Evolutionary conservation across 2,329 filamentous ascomycete genomes (phyloP), one percentile per base, ranked within the genome.

Genomic region (Penicillium sp.): DNA sequence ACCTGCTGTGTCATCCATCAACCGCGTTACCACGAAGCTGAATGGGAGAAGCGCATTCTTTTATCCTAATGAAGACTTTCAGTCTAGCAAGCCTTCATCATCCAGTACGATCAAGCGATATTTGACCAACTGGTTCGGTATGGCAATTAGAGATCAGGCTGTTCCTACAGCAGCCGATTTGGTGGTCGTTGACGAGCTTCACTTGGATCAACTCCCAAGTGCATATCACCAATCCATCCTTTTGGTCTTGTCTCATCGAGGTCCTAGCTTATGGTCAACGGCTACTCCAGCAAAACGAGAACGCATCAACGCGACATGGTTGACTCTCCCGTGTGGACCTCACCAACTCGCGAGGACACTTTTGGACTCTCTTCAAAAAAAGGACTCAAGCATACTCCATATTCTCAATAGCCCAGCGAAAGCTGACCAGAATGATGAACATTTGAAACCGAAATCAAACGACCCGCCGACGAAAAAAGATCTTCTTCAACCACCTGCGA

Each of bases 321-420:
- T 73, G 23, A 67, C 65, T 29, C 69, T 68, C n/a, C 73, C 73
- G 2, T 72, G 68, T 50, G 73, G 72, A 2, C 70, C 73, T 6
- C 70, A 74, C 50, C 75, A 74, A 49, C 59, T 75, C 26, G 40
- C 12, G 4, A 15, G 33, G n/a, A 20, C 33, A 18, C 25, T 37
- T 31, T 51, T 8, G 54, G 53, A 29, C 31, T 22, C 42, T 2
- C 15, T 40, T 18, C 20, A 45, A 44, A 31, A 37, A 3, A n/a
- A 18, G n/a, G 46, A 23, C 4, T n/a, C 15, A 35, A 45, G 15
- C 23, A 25, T 15, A 3, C 5, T 14, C 25, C 20, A 40, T 40
- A 11, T 15, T 8, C 14, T 3, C 8, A 18, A 22, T 40, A 22
- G 9, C 11, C 2, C 18, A 3, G 18, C 3, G 5, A 9, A 14